Base-by-base conservation (phyloP, 2,329 filamentous ascomycete species). In the Hymenoscyphus infarciens region DNA sequence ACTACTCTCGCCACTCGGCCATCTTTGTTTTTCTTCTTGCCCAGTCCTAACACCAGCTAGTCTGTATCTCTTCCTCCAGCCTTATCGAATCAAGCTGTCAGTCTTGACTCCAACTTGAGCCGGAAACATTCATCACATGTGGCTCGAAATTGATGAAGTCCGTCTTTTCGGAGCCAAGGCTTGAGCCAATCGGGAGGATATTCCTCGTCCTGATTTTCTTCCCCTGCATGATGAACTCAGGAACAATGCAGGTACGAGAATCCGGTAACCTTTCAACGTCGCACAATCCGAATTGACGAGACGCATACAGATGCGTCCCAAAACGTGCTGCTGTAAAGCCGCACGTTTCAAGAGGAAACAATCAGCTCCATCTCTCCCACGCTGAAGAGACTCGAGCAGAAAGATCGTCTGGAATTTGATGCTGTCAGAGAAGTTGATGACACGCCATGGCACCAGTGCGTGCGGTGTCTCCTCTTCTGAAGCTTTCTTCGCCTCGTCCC, bases 241-340 rank as follows among this genome's bases (percentile, higher is more conserved):
- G 69, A 66, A 70, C 69, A 53, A 70, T 71, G 70, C 69, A 71
- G 70, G 70, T 68, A 72, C 69, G 38, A 42, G n/a, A 57, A 56
- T 52, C 29, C 19, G 16, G 38, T 56, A 22, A 25, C 42, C 42
- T 22, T 22, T 49, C 42, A 35, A 54, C 27, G 31, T 56, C 59
- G 58, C 49, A 61, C 59, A 61, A 29, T 42, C 49, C 33, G 53
- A 33, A 49, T 38, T 27, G 38, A 54, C 57, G 57, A 59, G 49
- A 39, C 31, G 52, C 13, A 27, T 62, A 49, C 61, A 62, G 38
- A 62, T 38, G 54, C n/a, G 52, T 29, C 45, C 31, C 25, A 59
- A 49, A 59, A 38, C 31, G 11, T 29, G 31, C 55, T 29, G 31
- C 55, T 56, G n/a, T 39, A 39, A 39, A 56, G 29, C 16, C n/a